A percentile compares a stretch with the other conserved stretches of the same genome.
Evolutionary conservation across 1,139 yeast genomes (phyloP).

Genomic region (Scheffersomyces illinoinensis): DNA sequence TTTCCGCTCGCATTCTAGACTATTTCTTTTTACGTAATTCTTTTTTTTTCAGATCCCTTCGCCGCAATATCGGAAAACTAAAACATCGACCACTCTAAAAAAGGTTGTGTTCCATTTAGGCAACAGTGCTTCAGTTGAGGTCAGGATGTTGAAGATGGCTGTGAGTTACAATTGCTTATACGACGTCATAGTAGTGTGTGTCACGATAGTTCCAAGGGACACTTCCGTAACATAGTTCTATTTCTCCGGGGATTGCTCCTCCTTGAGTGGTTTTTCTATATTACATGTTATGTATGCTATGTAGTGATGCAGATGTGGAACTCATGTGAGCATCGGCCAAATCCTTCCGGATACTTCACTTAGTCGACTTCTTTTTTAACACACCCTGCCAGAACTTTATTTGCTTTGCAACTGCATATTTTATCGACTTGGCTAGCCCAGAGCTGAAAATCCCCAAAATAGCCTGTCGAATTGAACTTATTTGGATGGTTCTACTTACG

Average conservation of each 20-base stretch:
- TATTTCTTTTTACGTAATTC: neutral
- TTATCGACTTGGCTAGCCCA: constrained; percentile 69
- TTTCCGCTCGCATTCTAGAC: neutral
- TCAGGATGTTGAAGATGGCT: too few relatives aligned
- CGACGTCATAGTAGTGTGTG: neutral
- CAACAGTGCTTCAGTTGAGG: neutral
- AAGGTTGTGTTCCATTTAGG: neutral
- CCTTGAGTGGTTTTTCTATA: neutral
- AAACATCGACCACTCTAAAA: neutral
- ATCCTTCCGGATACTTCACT: neutral
- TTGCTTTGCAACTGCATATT: constrained; percentile 78
- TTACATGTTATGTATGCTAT: neutral
- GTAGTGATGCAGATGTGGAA: neutral
- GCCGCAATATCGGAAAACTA: neutral
- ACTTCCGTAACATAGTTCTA: neutral
- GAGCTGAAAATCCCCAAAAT: constrained; percentile 86
- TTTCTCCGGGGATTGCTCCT: neutral
- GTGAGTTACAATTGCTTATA: neutral
- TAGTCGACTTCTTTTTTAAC: neutral
- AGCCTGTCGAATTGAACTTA: constrained; percentile 75
- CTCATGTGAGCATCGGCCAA: neutral
- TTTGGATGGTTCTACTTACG: constrained; percentile 61
- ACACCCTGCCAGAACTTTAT: constrained; percentile 24
- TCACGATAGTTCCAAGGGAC: neutral
- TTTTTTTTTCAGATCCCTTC: neutral